Base-by-base conservation (phyloP, 2,329 filamentous ascomycete genomes). In the Fusarium caatingaense region DNA sequence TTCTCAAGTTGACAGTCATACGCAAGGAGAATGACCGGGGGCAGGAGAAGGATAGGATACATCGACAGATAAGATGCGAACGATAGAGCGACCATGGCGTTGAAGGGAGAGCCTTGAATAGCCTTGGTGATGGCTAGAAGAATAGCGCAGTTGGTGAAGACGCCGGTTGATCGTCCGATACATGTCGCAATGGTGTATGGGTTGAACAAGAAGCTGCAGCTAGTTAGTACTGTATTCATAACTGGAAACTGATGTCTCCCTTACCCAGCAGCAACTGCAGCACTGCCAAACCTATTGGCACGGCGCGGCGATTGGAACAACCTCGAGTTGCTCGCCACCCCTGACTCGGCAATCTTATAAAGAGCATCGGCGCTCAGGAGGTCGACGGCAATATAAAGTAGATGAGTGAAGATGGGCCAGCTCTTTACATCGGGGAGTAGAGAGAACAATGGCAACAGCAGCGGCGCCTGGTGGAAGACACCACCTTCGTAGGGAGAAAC, bases 401-500 rank as follows among this genome's bases (percentile, higher is more conserved):
- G 76, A 66, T 93, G 89, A 13, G 93, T 95, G 69, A 92, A 89
- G 72, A 94, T 84, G 25, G 93, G 91, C 76, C 89, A 89, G 55
- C 82, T 78, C 66, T 86, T 82, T 50, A 89, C 86, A 77, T 91
- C 88, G 12, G 96, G 95, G 46, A 99, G 87, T 46, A 98, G 87
- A 37, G 93, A 93, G 85, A 98, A 98, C 71, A 98, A 87, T 47
- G 95, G 93, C 63, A 99, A 89, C 42, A 99, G 88, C 60, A 99
- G 86, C 49, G 96, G 96, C 44, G 94, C 93, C 85, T 97, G 86
- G 81, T 89, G 87, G 79, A 87, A 91, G 77, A 91, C 93, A 75
- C 96, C 96, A 70, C 96, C 96, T 79, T 99, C 94, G 83, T 98
- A 99, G 2, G 96, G 96, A 64, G 94, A 98, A 60, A 98, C 93